Base-by-base conservation (phyloP, 2,329 filamentous ascomycete genomes). In the Aschersonia sp. region DNA sequence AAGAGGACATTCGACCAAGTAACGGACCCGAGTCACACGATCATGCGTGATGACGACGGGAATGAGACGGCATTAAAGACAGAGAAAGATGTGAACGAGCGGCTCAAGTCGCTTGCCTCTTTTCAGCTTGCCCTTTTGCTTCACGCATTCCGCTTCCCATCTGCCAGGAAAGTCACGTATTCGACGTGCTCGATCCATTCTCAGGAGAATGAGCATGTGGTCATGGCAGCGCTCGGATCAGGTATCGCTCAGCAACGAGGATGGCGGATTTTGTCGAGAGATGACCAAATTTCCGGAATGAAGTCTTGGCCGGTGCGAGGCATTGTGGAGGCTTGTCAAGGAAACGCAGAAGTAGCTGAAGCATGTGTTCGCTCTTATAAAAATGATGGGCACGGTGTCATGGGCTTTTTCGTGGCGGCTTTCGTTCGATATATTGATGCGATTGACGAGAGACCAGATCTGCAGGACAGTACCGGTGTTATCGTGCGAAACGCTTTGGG, bases 371-470 rank as follows among this genome's bases (percentile, higher is more conserved):
- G 91, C 50, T 86, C 87, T 32, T 82, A 85, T 62, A 85, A 89
- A 56, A 85, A 80, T 30, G 88, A 91, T 55, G 82, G 81, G 7
- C 78, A 84, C 52, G 88, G 89, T 0, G 85, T 89, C 1, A 95
- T 96, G 77, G 91, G 92, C 0, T 97, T 98, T 65, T 98, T 98
- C 57, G 85, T 96, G 28, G 88, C 80, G n/a, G 87, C 76, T 0
- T 95, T 98, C 64, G 75, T 87, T 3, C 60, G 62, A 35, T 59
- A 57, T 30, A 48, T 45, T 38, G 49, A 9, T 41, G 50, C 48
- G 9, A 51, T 47, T 42, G 62, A 77, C 50, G 61, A 77, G 50
- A 76, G 71, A 44, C 75, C 76, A 1, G 70, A 76, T 46, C 63
- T 75, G 47, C 64, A 77, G 52, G 77, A 77, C 54, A 71, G 74